phyloP scores from a whole-genome alignment of 2,329 filamentous ascomycete genomes.

The Penicillium sclerotigenum region DNA sequence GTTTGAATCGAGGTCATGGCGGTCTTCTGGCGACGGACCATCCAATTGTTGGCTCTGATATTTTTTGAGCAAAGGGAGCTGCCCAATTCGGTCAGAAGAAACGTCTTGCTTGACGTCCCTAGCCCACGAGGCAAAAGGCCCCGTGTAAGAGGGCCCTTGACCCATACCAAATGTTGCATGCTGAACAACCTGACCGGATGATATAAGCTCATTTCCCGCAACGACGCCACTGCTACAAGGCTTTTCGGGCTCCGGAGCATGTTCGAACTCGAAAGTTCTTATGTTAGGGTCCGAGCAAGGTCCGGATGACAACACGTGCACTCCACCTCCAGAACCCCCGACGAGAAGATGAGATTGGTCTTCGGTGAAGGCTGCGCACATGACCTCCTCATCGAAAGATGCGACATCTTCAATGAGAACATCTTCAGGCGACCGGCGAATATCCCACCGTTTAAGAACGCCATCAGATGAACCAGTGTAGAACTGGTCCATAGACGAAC shows the following conservation, averaged over 20 bases:
- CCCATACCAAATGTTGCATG: constrained; percentile 40
- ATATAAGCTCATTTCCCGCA: constrained; percentile 28
- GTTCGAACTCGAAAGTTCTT: constrained; percentile 25
- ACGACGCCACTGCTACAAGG: constrained; percentile 17
- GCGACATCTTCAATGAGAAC: constrained; percentile 52
- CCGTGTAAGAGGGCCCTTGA: constrained; percentile 41
- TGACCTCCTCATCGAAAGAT: constrained; percentile 52
- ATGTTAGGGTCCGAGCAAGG: constrained; percentile 24
- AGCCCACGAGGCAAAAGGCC: constrained; percentile 43
- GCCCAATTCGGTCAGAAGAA: constrained; percentile 19
- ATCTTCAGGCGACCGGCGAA: constrained; percentile 51
- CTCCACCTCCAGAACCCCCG: constrained; percentile 55
- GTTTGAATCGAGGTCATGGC: constrained; percentile 21
- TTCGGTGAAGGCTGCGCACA: constrained; percentile 56
- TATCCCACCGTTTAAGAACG: constrained; percentile 58
- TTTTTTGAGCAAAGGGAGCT: constrained; percentile 26
- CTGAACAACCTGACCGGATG: constrained; percentile 32
- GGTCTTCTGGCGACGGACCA: constrained; percentile 20
- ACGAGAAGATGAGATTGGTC: constrained; percentile 56
- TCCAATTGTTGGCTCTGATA: constrained; percentile 33
- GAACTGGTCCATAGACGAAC: constrained; percentile 49
- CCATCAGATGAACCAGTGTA: constrained; percentile 62
- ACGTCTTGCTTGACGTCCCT: constrained; percentile 23
- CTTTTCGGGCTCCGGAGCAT: constrained; percentile 15
- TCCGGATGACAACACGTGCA: constrained; percentile 50